These are phyloP conservation scores for Cornus controversa DNA, from an alignment of 148 eudicot species.

Conservation along the genomic window DNA sequence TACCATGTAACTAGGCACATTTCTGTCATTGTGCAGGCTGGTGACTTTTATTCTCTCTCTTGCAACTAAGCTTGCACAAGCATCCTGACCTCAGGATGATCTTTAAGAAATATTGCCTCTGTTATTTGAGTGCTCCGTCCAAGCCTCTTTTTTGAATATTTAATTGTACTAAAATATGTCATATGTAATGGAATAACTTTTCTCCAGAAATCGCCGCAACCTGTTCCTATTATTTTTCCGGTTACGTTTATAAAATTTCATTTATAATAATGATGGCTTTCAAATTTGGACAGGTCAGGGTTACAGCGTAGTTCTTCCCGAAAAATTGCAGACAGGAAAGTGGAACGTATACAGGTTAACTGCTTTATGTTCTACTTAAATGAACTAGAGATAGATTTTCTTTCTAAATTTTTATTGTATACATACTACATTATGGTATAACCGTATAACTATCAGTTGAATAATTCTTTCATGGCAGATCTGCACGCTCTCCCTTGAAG, in stretches of 20 bases:
- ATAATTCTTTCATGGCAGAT: constrained; percentile 48
- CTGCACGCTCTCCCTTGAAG: constrained; percentile 69
- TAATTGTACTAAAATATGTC: constrained; percentile 2
- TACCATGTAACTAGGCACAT: background rate
- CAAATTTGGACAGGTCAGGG: constrained; percentile 50
- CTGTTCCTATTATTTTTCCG: background rate
- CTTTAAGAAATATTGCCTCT: background rate
- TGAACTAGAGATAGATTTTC: background rate
- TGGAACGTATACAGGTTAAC: constrained; percentile 95
- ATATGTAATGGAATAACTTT: constrained; percentile 1
- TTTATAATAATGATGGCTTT: constrained; percentile 8
- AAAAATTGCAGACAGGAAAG: constrained; percentile 84
- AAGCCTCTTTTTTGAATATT: background rate
- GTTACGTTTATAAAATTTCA: background rate
- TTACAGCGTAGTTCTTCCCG: constrained; percentile 90
- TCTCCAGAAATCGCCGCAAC: background rate
- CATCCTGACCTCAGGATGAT: background rate
- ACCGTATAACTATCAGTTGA: background rate
- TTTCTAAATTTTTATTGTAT: background rate
- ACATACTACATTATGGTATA: background rate
- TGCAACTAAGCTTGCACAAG: background rate
- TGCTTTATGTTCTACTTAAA: constrained; percentile 6
- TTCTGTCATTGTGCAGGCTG: background rate
- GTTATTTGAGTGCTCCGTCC: background rate
- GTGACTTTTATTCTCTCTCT: background rate